These are phyloP conservation scores for Colletotrichum kahawae DNA, from an alignment of 2,329 filamentous ascomycete genomes.

Conservation along the genomic window DNA sequence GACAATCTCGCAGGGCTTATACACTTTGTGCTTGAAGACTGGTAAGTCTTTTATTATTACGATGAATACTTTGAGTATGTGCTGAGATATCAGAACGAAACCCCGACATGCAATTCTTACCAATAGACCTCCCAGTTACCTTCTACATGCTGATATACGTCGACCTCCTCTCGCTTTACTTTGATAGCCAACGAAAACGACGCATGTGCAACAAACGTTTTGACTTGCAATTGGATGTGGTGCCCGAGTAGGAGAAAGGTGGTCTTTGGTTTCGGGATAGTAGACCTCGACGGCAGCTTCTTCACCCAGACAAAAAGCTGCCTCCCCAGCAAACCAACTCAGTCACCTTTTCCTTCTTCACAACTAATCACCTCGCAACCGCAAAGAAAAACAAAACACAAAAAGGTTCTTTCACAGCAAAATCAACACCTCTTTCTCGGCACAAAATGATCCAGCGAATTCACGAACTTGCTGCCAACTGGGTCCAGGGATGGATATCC, in stretches of 20 bases:
- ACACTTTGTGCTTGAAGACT: not conserved
- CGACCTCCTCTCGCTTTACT: too few species aligned
- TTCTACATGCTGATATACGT: too few species aligned
- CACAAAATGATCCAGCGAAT: not conserved
- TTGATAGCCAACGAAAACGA: not conserved
- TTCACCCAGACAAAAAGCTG: not conserved
- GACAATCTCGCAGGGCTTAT: too few species aligned
- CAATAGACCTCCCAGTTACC: too few species aligned
- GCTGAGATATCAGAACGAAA: not conserved
- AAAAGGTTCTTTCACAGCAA: not conserved
- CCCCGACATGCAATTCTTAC: too few species aligned
- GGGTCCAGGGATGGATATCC: not conserved
- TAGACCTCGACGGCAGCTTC: not conserved
- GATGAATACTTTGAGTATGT: not conserved
- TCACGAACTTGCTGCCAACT: not conserved
- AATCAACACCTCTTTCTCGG: not conserved
- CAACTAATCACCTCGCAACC: not conserved
- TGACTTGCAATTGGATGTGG: not conserved
- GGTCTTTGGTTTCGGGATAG: fast-evolving
- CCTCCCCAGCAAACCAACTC: fast-evolving
- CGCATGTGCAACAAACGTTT: fast-evolving
- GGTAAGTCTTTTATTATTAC: not conserved
- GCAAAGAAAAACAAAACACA: not conserved
- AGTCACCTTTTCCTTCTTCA: not conserved
- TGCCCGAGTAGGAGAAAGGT: not conserved